Base-by-base conservation (phyloP, 495 filamentous ascomycete genomes). In the Usnea hakonensis region DNA sequence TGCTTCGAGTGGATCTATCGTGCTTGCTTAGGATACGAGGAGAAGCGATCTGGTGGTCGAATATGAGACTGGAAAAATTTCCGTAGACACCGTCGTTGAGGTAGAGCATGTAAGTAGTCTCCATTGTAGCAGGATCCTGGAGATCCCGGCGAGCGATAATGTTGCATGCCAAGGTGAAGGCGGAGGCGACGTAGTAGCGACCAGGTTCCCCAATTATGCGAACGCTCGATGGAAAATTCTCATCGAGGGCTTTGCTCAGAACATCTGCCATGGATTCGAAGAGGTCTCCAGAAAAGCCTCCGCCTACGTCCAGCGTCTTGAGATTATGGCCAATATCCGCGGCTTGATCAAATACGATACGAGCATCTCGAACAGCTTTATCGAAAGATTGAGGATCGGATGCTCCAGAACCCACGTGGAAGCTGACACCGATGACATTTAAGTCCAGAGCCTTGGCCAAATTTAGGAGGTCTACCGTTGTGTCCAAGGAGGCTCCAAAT, bases 1-100 rank as follows among this genome's bases (percentile, higher is more conserved):
- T 80, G 35, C 68, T 52, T 11, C 69, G 68, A 28, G 74, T 71
- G 37, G 76, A 75, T 52, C 72, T 64, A 66, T 79, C 80, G 13
- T 28, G 58, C 38, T 64, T 69, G 66, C 86, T 85, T 33, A 99
- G 76, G 57, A 97, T 80, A 73, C 86, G 90, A 55, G 93, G 90
- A 48, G 87, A 75, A 0, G 92, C 93, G 68, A 95, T 81, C 78
- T 99, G 95, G 73, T 97, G 95, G 69, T 97, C 95, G 74, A 96
- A 99, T 76, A 99, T 95, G 79, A 97, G 96, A 82, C 89, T 94
- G 63, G 90, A 93, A 75, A 99, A 97, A 75, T 97, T 97, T 62
- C 94, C 93, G 66, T 99, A 99, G 43, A 97, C 85, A 32, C 94
- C 94, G 67, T 97, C 94, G 69, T 97, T 97, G 66, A 97, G 76